Base-by-base conservation (phyloP, 1,284 basidiomycete genomes). In the Coriolopsis trogii region DNA sequence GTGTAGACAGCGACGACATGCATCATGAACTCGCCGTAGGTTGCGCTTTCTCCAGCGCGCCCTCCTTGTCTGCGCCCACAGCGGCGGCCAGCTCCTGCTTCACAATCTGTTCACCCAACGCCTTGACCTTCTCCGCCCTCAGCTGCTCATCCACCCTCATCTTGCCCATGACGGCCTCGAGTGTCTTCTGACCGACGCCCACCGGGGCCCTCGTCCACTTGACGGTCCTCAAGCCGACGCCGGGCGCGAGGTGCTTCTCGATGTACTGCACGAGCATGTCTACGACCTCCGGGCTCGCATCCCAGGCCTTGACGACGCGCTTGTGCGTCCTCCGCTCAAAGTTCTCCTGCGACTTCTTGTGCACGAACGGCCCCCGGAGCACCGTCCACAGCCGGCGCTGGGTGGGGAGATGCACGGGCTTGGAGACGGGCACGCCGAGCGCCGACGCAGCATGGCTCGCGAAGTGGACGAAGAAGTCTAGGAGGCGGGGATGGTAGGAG, bases 311-410 rank as follows among this genome's bases (percentile, higher is more conserved):
- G 74, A 99, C 85, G 20, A 81, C 81, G 13, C 95, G 80, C 63
- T 89, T 90, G 67, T 96, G 90, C 49, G 90, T 89, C 63, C 78
- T 80, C 26, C 93, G 75, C 71, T 94, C 89, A 70, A 98, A 99
- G 74, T 98, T 98, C 75, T 99, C 95, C 72, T 98, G 95, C 18
- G 82, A 79, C 73, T 97, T 98, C 70, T 99, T 99, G 72, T 96
- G 89, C 7, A 87, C 88, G 70, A 98, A 98, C 3, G 95, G 95
- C 3, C 85, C 83, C 37, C 88, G 84, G 9, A 84, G 80, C 12
- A 98, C 95, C 0, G 96, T 98, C 85, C 91, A 94, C 8, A 98
- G 74, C 7, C 81, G 79, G 21, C 89, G 87, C 60, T 87, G 80
- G 1, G 84, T 92, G 0, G 95, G 95, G 0, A 98, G 81, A 2